phyloP scores from a whole-genome alignment of 2,329 filamentous ascomycete species.

The Simplicillium aogashimaense region DNA sequence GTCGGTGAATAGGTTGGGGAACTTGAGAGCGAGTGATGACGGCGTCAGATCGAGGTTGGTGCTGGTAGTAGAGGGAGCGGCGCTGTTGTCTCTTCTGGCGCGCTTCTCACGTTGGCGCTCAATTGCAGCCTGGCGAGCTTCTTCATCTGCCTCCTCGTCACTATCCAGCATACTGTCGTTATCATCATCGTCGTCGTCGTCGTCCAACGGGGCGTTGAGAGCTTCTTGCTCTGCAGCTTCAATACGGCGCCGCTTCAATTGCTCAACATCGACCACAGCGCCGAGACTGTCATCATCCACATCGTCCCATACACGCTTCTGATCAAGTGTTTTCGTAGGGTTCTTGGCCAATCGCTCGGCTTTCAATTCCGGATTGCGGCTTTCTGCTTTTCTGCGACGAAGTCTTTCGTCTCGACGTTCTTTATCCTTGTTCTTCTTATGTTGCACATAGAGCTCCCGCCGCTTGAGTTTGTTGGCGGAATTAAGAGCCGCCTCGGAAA shows the following conservation, averaged over 20 bases:
- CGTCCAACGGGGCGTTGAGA: conserved; percentile 29
- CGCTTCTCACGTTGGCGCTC: conserved; percentile 35
- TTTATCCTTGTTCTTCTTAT: conserved; percentile 68
- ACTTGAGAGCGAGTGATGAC: conserved; percentile 48
- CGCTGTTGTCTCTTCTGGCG: conserved; percentile 36
- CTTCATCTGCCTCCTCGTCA: conserved; percentile 43
- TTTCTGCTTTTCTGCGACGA: conserved; percentile 73
- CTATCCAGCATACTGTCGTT: conserved; percentile 74
- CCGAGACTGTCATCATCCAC: conserved; percentile 51
- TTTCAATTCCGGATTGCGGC: conserved; percentile 67
- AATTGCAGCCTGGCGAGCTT: conserved; percentile 30
- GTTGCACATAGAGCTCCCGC: conserved; percentile 66
- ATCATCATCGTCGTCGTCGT: conserved; percentile 45
- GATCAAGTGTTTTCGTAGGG: conserved; percentile 71
- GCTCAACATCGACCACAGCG: conserved; percentile 46
- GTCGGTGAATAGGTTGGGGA: conserved; percentile 52
- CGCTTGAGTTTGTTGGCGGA: conserved; percentile 71
- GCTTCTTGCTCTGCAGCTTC: conserved; percentile 40
- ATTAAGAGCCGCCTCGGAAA: conserved; percentile 28
- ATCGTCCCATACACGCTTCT: conserved; percentile 85
- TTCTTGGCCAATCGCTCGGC: conserved; percentile 67
- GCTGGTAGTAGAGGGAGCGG: conserved; percentile 49
- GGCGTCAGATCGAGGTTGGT: conserved; percentile 56
- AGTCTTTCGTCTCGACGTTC: conserved; percentile 68
- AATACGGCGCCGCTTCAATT: conserved; percentile 46